Evolutionary conservation across 306 rosid species (phyloP).

Genomic region (Nissolia schottii): DNA sequence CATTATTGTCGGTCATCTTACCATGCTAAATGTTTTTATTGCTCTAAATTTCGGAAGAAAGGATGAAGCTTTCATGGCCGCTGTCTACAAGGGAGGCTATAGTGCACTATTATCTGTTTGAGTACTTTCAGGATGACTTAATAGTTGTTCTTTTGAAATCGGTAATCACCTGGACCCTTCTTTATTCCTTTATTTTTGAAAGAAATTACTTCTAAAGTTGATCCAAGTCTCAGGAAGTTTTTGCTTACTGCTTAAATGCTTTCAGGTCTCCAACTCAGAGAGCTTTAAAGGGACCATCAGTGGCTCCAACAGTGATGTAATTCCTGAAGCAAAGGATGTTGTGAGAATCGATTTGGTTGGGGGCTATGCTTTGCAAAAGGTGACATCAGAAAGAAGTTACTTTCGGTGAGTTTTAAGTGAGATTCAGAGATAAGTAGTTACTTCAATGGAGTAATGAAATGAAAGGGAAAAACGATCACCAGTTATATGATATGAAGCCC

Average conservation of each 20-base stretch:
- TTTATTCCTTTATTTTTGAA: neutral
- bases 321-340: slow-evolving; percentile 62
- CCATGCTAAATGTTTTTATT: slow-evolving; percentile 34
- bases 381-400: slow-evolving; percentile 78
- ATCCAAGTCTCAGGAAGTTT: slow-evolving; percentile 19
- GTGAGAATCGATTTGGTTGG: slow-evolving; percentile 88
- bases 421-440: neutral
- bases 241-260: slow-evolving; percentile 1
- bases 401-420: slow-evolving; percentile 61
- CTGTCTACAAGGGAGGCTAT: slow-evolving; percentile 83
- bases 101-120: slow-evolving; percentile 74
- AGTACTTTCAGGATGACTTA: slow-evolving; percentile 82
- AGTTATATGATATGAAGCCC: neutral
- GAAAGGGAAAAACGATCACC: neutral
- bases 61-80: slow-evolving; percentile 95
- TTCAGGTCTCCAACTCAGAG: slow-evolving; percentile 57
- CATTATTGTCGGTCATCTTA: neutral
- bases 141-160: slow-evolving; percentile 69
- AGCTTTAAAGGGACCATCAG: slow-evolving; percentile 32
- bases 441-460: neutral
- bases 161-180: slow-evolving; percentile 40
- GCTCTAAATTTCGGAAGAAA: slow-evolving; percentile 66
- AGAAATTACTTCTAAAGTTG: neutral
- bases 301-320: slow-evolving; percentile 48
- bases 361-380: slow-evolving; percentile 91